Evolutionary conservation across 176 grass and related monocot species (phyloP), one percentile per base, ranked within the genome.

Genomic region (Triticum timopheevii): DNA sequence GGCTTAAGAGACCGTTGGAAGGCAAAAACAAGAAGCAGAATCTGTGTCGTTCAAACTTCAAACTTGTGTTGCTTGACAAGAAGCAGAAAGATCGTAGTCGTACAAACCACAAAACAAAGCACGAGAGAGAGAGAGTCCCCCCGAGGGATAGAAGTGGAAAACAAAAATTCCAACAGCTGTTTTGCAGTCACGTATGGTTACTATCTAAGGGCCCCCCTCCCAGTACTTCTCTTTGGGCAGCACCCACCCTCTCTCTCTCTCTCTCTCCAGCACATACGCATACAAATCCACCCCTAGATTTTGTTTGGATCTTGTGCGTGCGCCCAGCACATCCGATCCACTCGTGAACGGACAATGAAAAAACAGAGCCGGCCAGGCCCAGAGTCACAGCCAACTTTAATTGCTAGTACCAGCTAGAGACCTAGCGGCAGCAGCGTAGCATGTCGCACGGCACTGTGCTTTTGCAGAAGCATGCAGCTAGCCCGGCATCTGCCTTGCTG

Each of bases 271-370:
- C 50, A 15, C 61, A 39, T 52, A 73, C 83, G n/a, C 84, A 36
- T 67, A 49, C 86, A 84, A 89, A 89, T 91, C 90, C 84, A 86
- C 75, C 56, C 23, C 78, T 98, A 77, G 94, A 96, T 98, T 96
- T 94, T 96, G 92, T 94, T 94, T 87, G 88, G 94, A 99, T 94
- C 88, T 88, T 84, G 90, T 85, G 91, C 86, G 13, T 31, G 64
- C 64, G 68, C 3, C 44, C 34, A 73, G 52, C n/a, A 49, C 69
- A 74, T 92, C 73, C 50, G 50, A 52, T 50, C 16, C 49, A 52
- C 77, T 89, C 78, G 86, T 88, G 86, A 89, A 83, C 80, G 73
- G 83, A 86, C 80, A 79, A 89, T 27, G 85, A 65, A 39, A 76
- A 85, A 87, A 56, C 76, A 88, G 70, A 78, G 79, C 61, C 27